Base-by-base conservation (phyloP, 1,139 yeast species). In the Yamadazyma taylorii region DNA sequence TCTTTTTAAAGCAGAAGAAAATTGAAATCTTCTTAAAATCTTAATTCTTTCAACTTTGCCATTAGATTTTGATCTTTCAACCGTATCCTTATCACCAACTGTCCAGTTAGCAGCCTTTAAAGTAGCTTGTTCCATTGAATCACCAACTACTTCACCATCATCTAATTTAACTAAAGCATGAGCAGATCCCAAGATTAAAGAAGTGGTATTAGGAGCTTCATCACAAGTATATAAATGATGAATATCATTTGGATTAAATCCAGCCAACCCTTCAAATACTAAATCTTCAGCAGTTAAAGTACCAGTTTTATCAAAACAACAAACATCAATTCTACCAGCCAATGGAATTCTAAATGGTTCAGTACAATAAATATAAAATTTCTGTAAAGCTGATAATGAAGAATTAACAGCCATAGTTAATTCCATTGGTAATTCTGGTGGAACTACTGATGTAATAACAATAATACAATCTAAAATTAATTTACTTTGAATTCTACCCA, bases 391-490 rank as follows among this genome's bases (percentile, higher is more conserved):
- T 37, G 92, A 80, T 56, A 92, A 74, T 8, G 97, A 90, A 31
- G 88, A 75, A 63, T 92, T 92, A 30, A 92, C 98, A 42, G 98
- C 98, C 90, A 92, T 85, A 22, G 98, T 92, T 53, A 92, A 78
- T 70, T 92, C 98, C 98, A 92, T 94, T 37, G 99, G 99, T 51
- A 92, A 76, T 67, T 92, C 99, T 36, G 99, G 98, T 30, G 99
- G 99, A 31, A 92, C 99, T 50, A 92, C 99, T 34, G 97, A 90
- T 15, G 99, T 92, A 51, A 92, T 78, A 53, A 92, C 94, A 58
- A 92, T 79, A 49, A 92, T 85, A 81, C 98, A 94, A 65, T 92
- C 97, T 58, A 92, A 76, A 50, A 92, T 83, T 58, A 92, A 78
- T 66, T 92, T 92, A 39, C 95, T 86, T 63, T 92, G 95, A 53